Base-by-base conservation (phyloP, 2,329 filamentous ascomycete species). In the Eutypa lata region DNA sequence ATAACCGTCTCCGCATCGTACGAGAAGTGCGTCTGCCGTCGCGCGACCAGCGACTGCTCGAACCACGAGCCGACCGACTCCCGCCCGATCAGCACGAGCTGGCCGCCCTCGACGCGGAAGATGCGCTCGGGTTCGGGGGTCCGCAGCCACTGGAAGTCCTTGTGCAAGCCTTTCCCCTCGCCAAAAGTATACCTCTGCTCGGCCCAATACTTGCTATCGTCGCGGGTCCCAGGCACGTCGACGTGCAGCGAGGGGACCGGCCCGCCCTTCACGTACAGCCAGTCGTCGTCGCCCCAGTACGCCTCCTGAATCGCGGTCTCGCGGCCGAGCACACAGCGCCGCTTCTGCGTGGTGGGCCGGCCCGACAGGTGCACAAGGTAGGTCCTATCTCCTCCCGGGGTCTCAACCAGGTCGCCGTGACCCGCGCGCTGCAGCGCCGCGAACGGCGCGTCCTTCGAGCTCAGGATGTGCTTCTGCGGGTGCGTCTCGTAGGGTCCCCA, bases 401-500 rank as follows among this genome's bases (percentile, higher is more conserved):
- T 79, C 11, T 83, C 79, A 13, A 83, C 79, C 6, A 81, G 68
- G 49, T 82, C 78, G 3, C 76, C 79, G 53, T 82, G 79, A 0
- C 79, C 79, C 0, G 78, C 74, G 46, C 79, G 69, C 64, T 83
- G 80, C 7, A 83, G 65, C 0, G 79, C 74, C 0, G 73, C 73
- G 16, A 72, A 70, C 0, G 79, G 79, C 4, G 73, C 60, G 51
- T 81, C 74, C 60, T 78, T 80, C 33, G 77, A 74, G 0, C 78
- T 80, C 45, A 86, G 68, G 42, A 88, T 74, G 45, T 83, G 74
- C 51, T 83, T 81, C 46, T 79, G 68, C 0, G 83, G 82, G 37
- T 84, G 82, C 1, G 76, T 65, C 59, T 85, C 80, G 67, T 86
- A 89, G 0, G 84, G 84, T 0, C 85, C 85, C 72, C 81, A 81